Evolutionary conservation across 2,329 filamentous ascomycete species (phyloP).

Genomic region (Aureobasidium sp.): DNA sequence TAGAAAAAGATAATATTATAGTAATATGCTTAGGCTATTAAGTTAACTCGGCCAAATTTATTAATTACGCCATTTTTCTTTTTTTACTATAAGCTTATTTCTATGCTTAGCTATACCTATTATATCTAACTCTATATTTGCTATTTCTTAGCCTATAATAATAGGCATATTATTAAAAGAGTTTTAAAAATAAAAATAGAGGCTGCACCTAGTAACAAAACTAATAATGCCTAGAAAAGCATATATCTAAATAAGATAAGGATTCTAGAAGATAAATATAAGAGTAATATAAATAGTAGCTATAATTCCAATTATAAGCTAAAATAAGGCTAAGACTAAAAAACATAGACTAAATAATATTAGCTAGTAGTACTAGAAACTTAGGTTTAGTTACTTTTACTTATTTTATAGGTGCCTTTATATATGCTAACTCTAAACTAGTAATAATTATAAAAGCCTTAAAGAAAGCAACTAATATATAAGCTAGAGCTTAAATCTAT

Average conservation of each 20-base stretch:
- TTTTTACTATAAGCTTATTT: neutral
- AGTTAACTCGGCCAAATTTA: neutral
- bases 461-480: slow-evolving; percentile 31
- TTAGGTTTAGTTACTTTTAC: neutral
- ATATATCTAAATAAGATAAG: slow-evolving; percentile 63
- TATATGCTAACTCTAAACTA: slow-evolving; percentile 40
- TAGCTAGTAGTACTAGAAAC: neutral
- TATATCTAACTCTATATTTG: neutral
- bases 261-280: slow-evolving; percentile 54
- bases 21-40: neutral
- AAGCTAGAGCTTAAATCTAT: slow-evolving; percentile 36
- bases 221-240: slow-evolving; percentile 56
- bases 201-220: slow-evolving; percentile 53
- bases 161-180: slow-evolving; percentile 34
- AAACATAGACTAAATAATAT: neutral
- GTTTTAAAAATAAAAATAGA: slow-evolving; percentile 63
- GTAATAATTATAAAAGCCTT: slow-evolving; percentile 39
- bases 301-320: slow-evolving; percentile 53
- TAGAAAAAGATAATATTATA: neutral
- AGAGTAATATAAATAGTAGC: slow-evolving; percentile 56
- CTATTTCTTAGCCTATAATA: neutral
- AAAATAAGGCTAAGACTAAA: slow-evolving; percentile 47
- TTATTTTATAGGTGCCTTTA: slow-evolving; percentile 32
- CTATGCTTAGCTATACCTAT: neutral
- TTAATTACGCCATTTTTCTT: neutral